Conservation (phyloP, 2,329 filamentous ascomycete species). For the Mycosphaerelloides madeirae region DNA sequence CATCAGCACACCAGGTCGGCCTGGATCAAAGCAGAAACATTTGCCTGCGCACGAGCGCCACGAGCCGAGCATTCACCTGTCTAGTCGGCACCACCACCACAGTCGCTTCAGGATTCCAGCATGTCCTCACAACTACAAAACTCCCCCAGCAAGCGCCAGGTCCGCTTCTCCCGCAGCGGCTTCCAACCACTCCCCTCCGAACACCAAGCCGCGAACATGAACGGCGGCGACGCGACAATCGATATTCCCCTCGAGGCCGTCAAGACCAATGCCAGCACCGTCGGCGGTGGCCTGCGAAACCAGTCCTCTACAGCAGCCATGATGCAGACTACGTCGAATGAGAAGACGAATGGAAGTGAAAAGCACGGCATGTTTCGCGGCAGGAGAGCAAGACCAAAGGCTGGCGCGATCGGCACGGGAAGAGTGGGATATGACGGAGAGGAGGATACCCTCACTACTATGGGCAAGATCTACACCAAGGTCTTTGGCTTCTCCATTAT, state of each 20-base stretch:
- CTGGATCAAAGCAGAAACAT: too few species aligned
- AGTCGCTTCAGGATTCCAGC: too few species aligned
- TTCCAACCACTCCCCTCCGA: too few species aligned
- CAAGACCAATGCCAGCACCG: slow-evolving; percentile 42
- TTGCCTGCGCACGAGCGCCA: too few species aligned
- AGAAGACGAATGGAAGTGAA: slow-evolving; percentile 28
- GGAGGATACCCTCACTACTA: slow-evolving; percentile 53
- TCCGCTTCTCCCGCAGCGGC: too few species aligned
- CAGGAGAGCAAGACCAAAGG: slow-evolving; percentile 32
- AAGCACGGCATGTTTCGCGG: slow-evolving; percentile 36
- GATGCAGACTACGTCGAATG: slow-evolving; percentile 6
- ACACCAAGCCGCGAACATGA: slow-evolving; percentile 10
- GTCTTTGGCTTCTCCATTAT: slow-evolving; percentile 59
- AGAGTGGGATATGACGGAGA: slow-evolving; percentile 40
- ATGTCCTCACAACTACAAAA: too few species aligned
- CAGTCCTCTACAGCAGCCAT: slow-evolving; percentile 34
- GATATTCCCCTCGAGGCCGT: slow-evolving; percentile 59
- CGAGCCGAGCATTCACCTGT: too few species aligned
- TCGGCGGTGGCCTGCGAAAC: slow-evolving; percentile 38
- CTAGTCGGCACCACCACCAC: too few species aligned
- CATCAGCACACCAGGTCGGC: too few species aligned
- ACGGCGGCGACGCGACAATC: slow-evolving; percentile 52
- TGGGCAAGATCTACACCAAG: slow-evolving; percentile 58
- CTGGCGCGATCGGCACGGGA: slow-evolving; percentile 22
- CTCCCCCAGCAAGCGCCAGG: too few species aligned